Percentiles rank a stretch among this genome's conserved stretches.
Conservation (phyloP, 208 protist genomes). For the Trypanosoma congolense region DNA sequence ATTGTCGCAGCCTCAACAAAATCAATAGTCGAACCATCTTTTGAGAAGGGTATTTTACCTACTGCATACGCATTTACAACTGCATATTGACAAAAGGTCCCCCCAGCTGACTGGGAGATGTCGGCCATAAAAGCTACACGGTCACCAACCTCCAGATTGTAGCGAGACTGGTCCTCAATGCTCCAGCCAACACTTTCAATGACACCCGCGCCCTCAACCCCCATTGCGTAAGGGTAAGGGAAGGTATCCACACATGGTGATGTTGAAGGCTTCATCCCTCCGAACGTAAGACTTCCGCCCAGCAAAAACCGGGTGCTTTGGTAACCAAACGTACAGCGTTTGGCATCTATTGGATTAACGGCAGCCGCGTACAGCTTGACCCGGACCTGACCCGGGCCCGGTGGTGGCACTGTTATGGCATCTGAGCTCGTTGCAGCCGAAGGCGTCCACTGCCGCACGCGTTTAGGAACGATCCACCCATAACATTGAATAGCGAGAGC, state of each 20-base stretch:
- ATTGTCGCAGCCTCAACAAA: slow-evolving; percentile 71
- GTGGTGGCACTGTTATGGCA: slow-evolving; percentile 39
- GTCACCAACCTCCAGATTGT: slow-evolving; percentile 44
- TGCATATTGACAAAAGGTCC: slow-evolving; percentile 72
- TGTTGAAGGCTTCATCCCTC: neutral
- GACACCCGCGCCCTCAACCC: slow-evolving; percentile 59
- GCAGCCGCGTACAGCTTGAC: slow-evolving; percentile 65
- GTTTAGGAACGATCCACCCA: slow-evolving; percentile 11
- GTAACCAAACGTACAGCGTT: slow-evolving; percentile 25
- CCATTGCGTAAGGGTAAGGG: slow-evolving; percentile 53
- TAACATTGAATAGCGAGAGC: slow-evolving; percentile 4
- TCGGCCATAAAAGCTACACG: slow-evolving; percentile 63
- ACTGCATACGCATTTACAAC: slow-evolving; percentile 43
- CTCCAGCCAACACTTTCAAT: slow-evolving; percentile 66
- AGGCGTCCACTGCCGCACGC: slow-evolving; percentile 10
- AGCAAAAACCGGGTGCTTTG: neutral
- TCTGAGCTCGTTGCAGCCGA: slow-evolving; percentile 5
- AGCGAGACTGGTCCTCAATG: slow-evolving; percentile 2
- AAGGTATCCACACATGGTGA: slow-evolving; percentile 28
- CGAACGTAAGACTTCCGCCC: neutral
- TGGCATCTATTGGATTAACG: slow-evolving; percentile 54
- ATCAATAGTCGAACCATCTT: slow-evolving; percentile 29
- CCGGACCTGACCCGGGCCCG: slow-evolving; percentile 42
- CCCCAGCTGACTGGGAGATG: slow-evolving; percentile 27
- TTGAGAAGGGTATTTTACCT: slow-evolving; percentile 37